Percentiles rank a stretch among this genome's conserved stretches.
phyloP scores from a whole-genome alignment of 1,284 basidiomycete genomes.

The Malassezia caprae region DNA sequence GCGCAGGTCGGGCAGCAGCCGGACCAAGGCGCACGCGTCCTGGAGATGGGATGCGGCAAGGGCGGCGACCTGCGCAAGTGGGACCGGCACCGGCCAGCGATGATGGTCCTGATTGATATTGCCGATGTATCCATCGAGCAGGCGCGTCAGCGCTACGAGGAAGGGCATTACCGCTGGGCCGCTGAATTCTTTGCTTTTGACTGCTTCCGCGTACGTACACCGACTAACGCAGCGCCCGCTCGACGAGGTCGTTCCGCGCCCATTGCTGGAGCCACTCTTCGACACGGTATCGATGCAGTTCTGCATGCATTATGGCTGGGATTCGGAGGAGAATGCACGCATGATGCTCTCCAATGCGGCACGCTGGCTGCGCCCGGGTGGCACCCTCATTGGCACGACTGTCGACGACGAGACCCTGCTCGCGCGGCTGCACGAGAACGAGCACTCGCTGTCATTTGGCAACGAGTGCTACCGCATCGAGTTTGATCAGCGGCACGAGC shows the following conservation, averaged over 20 bases:
- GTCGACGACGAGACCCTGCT: slow-evolving; percentile 65
- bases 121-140: slow-evolving; percentile 83
- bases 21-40: slow-evolving; percentile 58
- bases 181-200: slow-evolving; percentile 78
- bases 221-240: slow-evolving; percentile 54
- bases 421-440: slow-evolving; percentile 52
- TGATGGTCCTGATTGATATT: slow-evolving; percentile 78
- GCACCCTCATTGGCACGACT: slow-evolving; percentile 85
- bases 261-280: slow-evolving; percentile 58
- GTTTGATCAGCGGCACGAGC: slow-evolving; percentile 57
- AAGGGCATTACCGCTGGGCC: slow-evolving; percentile 56
- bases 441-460: slow-evolving; percentile 64
- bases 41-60: slow-evolving; percentile 96
- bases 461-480: slow-evolving; percentile 79
- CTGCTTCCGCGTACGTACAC: slow-evolving; percentile 60
- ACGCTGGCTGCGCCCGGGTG: slow-evolving; percentile 67
- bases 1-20: slow-evolving; percentile 10
- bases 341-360: slow-evolving; percentile 89
- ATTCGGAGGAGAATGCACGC: slow-evolving; percentile 70
- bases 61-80: slow-evolving; percentile 95
- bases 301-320: slow-evolving; percentile 99
- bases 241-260: slow-evolving; percentile 59
- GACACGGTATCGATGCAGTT: slow-evolving; percentile 97
- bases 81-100: slow-evolving; percentile 71
- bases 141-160: slow-evolving; percentile 61